Conservation (phyloP, 495 filamentous ascomycete genomes). For the Talaromyces trachyspermus region DNA sequence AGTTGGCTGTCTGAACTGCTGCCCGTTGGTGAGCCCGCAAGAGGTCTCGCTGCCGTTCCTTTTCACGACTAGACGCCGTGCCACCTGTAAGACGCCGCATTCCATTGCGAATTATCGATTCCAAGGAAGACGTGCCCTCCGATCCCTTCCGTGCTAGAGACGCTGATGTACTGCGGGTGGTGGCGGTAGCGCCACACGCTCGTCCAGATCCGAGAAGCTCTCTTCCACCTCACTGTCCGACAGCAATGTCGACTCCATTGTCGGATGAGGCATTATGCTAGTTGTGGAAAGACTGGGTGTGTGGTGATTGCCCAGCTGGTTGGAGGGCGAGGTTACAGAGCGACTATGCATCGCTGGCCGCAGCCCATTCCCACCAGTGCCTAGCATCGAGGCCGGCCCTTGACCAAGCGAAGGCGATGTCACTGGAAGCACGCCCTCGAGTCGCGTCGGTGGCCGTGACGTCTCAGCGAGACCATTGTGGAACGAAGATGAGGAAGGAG, state of each 20-base stretch:
- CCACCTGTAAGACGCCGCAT: conserved; percentile 63
- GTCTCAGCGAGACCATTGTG: conserved; percentile 81
- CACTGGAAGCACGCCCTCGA: conserved; percentile 55
- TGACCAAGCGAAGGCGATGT: conserved; percentile 9
- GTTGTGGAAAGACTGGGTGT: conserved; percentile 20
- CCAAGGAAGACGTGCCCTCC: conserved; percentile 55
- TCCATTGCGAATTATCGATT: conserved; percentile 58
- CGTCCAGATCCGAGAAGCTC: conserved; percentile 38
- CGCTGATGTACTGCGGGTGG: conserved; percentile 46
- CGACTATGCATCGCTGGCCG: conserved; percentile 59
- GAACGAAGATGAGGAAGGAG: conserved; percentile 68
- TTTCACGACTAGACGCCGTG: conserved; percentile 45
- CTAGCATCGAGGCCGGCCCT: conserved; percentile 10
- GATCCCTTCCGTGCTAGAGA: conserved; percentile 31
- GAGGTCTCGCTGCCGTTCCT: conserved; percentile 52
- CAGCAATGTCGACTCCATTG: conserved; percentile 44
- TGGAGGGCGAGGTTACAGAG: conserved; percentile 64
- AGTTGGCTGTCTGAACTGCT: conserved; percentile 33
- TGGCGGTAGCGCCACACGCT: conserved; percentile 31
- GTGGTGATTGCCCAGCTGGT: conserved; percentile 46
- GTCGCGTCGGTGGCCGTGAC: conserved; percentile 45
- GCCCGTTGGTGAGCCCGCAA: conserved; percentile 46
- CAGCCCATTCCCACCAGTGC: conserved; percentile 18
- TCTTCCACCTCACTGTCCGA: conserved; percentile 50
- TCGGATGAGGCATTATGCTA: conserved; percentile 20